Evolutionary conservation across 1,284 basidiomycete species (phyloP).

Genomic region (Papiliotrema nemorosa): DNA sequence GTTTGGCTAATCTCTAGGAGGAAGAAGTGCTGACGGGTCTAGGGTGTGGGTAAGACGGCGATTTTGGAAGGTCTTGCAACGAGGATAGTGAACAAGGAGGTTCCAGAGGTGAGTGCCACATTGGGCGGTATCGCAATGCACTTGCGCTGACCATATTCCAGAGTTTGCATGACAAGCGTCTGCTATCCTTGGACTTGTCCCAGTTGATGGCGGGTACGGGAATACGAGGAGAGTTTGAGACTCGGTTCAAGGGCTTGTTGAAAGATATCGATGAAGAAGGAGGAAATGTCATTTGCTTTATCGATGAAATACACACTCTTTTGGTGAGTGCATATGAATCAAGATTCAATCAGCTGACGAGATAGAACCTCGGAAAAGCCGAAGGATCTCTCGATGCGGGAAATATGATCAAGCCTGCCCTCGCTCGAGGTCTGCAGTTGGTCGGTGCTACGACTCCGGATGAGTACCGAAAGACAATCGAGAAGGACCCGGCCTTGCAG

Average conservation of each 20-base stretch:
- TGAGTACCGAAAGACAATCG: conserved; percentile 87
- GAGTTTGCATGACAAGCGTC: conserved; percentile 76
- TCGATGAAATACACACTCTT: conserved; percentile 72
- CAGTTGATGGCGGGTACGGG: conserved; percentile 81
- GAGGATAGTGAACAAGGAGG: conserved; percentile 82
- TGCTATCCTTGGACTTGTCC: conserved; percentile 75
- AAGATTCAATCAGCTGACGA: not conserved
- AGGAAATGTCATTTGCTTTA: conserved; percentile 68
- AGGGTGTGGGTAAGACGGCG: conserved; percentile 87
- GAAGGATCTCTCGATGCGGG: conserved; percentile 89
- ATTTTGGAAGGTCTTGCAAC: conserved; percentile 84
- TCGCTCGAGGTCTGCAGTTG: conserved; percentile 78
- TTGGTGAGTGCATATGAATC: conserved; percentile 9
- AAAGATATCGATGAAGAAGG: conserved; percentile 82
- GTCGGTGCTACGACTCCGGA: conserved; percentile 86
- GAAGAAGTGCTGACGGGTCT: conserved; percentile 33
- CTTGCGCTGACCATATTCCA: conserved; percentile 61
- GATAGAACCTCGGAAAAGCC: conserved; percentile 81
- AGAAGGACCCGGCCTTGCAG: conserved; percentile 86
- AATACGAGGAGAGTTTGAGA: conserved; percentile 85
- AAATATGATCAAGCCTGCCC: conserved; percentile 59
- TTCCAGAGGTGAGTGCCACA: conserved; percentile 72
- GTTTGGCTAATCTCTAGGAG: not conserved
- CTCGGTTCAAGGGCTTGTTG: conserved; percentile 82
- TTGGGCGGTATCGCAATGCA: conserved; percentile 53